Evolutionary conservation across 2,329 filamentous ascomycete genomes (phyloP).

Genomic region (Endoconidiophora laricicola): DNA sequence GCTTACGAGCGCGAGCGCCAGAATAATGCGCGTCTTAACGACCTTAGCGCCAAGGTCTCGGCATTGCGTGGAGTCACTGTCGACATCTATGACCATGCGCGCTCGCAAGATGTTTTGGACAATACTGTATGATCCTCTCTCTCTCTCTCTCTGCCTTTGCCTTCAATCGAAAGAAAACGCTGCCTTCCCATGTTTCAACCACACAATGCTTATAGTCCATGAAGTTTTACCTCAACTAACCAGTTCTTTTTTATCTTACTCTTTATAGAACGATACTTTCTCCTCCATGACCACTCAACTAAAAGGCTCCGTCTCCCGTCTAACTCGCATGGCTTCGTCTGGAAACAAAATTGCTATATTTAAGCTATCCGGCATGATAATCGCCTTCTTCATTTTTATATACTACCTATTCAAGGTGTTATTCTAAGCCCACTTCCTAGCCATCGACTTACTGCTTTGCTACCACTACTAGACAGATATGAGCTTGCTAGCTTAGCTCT

Average conservation of each 20-base stretch:
- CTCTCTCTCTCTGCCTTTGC: neutral
- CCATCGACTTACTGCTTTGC: neutral
- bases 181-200: neutral
- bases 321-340: slow-evolving; percentile 78
- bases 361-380: slow-evolving; percentile 71
- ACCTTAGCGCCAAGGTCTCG: slow-evolving; percentile 79
- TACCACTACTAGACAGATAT: neutral
- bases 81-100: slow-evolving; percentile 94
- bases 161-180: no score
- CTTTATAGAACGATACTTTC: slow-evolving; percentile 64
- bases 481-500: neutral
- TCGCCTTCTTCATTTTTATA: slow-evolving; percentile 53
- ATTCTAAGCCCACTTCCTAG: slow-evolving; percentile 28
- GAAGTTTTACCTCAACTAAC: neutral
- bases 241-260: neutral
- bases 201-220: neutral
- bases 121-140: slow-evolving; percentile 43
- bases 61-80: slow-evolving; percentile 86
- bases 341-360: slow-evolving; percentile 85
- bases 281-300: slow-evolving; percentile 69
- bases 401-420: slow-evolving; percentile 57
- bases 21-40: slow-evolving; percentile 87
- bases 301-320: slow-evolving; percentile 64
- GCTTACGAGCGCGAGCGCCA: slow-evolving; percentile 70
- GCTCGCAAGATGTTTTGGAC: slow-evolving; percentile 76